These are phyloP conservation scores for Pneumocystis sp. DNA, from an alignment of 1,139 yeast genomes.

Conservation along the genomic window DNA sequence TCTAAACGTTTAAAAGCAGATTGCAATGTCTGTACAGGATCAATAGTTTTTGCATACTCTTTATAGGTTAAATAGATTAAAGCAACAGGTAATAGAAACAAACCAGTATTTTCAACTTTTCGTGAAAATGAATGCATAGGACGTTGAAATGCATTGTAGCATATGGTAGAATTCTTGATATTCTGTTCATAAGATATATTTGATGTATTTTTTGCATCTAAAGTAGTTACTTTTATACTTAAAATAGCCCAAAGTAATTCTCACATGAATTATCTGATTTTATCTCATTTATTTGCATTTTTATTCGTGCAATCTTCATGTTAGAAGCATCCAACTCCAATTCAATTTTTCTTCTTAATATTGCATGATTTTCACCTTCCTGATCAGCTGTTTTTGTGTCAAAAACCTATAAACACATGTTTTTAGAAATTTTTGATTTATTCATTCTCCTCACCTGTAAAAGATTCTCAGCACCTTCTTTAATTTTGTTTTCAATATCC, in stretches of 20 bases:
- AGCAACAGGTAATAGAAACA: neutral
- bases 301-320: slow-evolving; percentile 24
- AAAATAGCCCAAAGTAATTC: too few relatives aligned
- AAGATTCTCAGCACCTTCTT: slow-evolving; percentile 30
- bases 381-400: neutral
- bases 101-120: neutral
- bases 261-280: neutral
- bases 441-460: slow-evolving; percentile 20
- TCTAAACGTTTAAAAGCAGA: slow-evolving; percentile 35
- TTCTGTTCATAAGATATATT: neutral
- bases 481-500: slow-evolving; percentile 27
- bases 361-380: slow-evolving; percentile 12
- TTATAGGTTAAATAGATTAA: neutral
- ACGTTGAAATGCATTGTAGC: too few relatives aligned
- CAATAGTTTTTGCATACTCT: neutral
- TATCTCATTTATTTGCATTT: slow-evolving; percentile 21
- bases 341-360: slow-evolving; percentile 20
- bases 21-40: slow-evolving; percentile 17
- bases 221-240: neutral
- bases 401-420: slow-evolving; percentile 6
- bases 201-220: neutral
- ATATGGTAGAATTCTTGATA: neutral
- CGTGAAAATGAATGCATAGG: neutral
- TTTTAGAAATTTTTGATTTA: too few relatives aligned
- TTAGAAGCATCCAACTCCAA: slow-evolving; percentile 28